Percentiles rank a stretch among this genome's conserved stretches.
Conservation (phyloP, 306 rosid genomes). For the Dicorynia guianensis region DNA sequence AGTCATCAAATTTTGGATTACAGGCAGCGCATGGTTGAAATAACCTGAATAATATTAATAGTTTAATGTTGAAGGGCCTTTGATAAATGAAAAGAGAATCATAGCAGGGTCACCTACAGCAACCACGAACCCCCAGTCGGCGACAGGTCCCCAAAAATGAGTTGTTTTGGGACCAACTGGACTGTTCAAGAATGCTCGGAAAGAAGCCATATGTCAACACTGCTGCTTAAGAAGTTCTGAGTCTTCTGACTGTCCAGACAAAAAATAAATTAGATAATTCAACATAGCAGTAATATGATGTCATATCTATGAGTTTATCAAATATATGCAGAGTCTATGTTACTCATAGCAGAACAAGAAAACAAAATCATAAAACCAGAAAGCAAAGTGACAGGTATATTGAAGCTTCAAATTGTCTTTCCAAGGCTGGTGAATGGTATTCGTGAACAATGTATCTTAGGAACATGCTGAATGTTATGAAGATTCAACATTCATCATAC, state of each 20-base stretch:
- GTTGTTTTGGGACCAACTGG: conserved; percentile 83
- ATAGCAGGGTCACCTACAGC: conserved; percentile 58
- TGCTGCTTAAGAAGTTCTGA: not conserved
- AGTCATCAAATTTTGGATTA: not conserved
- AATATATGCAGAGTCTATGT: not conserved
- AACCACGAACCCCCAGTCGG: conserved; percentile 78
- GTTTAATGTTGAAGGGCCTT: not conserved
- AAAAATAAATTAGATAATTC: conserved; percentile 30
- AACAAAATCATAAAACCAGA: not conserved
- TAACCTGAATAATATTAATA: not conserved
- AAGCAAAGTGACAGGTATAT: not conserved
- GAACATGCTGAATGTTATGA: not conserved
- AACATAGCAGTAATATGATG: not conserved
- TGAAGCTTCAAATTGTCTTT: not conserved
- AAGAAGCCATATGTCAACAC: conserved; percentile 58
- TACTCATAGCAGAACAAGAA: not conserved
- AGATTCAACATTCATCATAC: not conserved
- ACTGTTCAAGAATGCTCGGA: conserved; percentile 77
- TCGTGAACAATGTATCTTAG: not conserved
- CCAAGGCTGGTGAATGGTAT: not conserved
- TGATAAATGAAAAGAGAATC: not conserved
- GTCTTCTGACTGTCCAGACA: not conserved
- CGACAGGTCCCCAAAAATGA: conserved; percentile 88
- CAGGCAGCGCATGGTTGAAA: not conserved
- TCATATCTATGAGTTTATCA: not conserved